Conservation (phyloP, 768 basidiomycete genomes). For the Mycena polygramma region DNA sequence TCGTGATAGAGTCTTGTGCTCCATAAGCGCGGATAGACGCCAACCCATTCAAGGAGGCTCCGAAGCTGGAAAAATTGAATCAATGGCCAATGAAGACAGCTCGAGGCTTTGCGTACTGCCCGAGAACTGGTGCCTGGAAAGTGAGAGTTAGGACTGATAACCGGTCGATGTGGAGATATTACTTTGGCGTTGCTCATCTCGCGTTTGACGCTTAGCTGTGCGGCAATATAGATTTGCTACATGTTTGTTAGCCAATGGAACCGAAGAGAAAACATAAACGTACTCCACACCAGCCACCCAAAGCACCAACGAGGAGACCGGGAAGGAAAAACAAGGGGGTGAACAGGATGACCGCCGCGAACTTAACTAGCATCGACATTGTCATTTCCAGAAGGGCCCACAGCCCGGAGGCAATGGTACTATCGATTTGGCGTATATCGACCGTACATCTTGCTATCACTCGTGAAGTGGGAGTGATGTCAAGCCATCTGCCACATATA, state of each 20-base stretch:
- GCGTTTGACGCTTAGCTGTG: conserved; percentile 44
- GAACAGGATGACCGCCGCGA: conserved; percentile 46
- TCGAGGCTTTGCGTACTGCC: conserved; percentile 45
- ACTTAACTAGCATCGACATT: conserved; percentile 44
- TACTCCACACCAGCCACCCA: conserved; percentile 49
- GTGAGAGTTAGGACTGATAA: neutral
- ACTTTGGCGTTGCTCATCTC: conserved; percentile 43
- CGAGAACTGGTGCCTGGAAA: conserved; percentile 42
- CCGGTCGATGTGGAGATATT: neutral
- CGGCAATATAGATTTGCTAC: conserved; percentile 43
- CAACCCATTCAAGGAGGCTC: conserved; percentile 42
- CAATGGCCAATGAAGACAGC: neutral
- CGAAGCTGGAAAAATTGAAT: conserved; percentile 43
- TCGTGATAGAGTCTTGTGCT: conserved; percentile 54
- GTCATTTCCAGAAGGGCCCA: conserved; percentile 38
- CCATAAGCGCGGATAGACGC: conserved; percentile 64
- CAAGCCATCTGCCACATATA: conserved; percentile 44
- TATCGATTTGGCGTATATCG: conserved; percentile 54
- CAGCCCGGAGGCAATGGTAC: conserved; percentile 50
- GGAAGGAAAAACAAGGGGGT: conserved; percentile 49
- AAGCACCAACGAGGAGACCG: conserved; percentile 43
- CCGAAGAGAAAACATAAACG: neutral
- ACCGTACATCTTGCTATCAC: conserved; percentile 64
- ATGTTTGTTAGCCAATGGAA: neutral
- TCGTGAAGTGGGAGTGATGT: conserved; percentile 44